These are phyloP conservation scores for Clarireedia monteithiana DNA, from an alignment of 2,329 filamentous ascomycete genomes.

Conservation along the genomic window DNA sequence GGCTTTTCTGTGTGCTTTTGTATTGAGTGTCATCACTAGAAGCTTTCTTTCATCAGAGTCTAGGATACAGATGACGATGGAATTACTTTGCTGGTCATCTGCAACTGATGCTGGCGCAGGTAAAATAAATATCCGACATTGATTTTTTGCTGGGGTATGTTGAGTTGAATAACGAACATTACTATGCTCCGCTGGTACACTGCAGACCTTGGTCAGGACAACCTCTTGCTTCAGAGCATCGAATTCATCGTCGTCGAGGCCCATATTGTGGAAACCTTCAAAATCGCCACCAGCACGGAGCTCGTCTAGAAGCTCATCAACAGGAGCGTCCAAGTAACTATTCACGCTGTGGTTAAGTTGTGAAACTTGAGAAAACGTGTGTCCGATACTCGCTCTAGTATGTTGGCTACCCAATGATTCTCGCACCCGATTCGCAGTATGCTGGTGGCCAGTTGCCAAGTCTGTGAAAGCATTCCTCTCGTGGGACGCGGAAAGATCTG, in stretches of 20 bases:
- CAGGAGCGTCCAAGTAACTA: constrained; percentile 59
- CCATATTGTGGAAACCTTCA: constrained; percentile 65
- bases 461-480: constrained; percentile 77
- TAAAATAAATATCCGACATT: constrained; percentile 61
- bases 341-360: constrained; percentile 40
- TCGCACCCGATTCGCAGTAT: constrained; percentile 33
- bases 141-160: constrained; percentile 42
- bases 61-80: constrained; percentile 61
- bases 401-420: constrained; percentile 68
- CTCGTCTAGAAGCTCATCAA: constrained; percentile 64
- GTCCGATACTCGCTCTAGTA: constrained; percentile 48
- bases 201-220: constrained; percentile 63
- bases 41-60: constrained; percentile 61
- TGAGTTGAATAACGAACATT: constrained; percentile 54
- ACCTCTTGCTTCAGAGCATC: constrained; percentile 66
- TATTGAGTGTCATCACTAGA: constrained; percentile 56
- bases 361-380: constrained; percentile 17
- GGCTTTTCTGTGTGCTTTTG: constrained; percentile 30
- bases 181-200: constrained; percentile 52
- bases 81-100: constrained; percentile 44
- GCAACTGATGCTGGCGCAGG: constrained; percentile 48
- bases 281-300: constrained; percentile 53
- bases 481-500: constrained; percentile 78
- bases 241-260: constrained; percentile 62
- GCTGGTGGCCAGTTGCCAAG: constrained; percentile 41